Percentiles rank a stretch among this genome's conserved stretches.
These are phyloP conservation scores for Colletotrichum abscissum DNA, from an alignment of 2,329 filamentous ascomycete species.

Conservation along the genomic window DNA sequence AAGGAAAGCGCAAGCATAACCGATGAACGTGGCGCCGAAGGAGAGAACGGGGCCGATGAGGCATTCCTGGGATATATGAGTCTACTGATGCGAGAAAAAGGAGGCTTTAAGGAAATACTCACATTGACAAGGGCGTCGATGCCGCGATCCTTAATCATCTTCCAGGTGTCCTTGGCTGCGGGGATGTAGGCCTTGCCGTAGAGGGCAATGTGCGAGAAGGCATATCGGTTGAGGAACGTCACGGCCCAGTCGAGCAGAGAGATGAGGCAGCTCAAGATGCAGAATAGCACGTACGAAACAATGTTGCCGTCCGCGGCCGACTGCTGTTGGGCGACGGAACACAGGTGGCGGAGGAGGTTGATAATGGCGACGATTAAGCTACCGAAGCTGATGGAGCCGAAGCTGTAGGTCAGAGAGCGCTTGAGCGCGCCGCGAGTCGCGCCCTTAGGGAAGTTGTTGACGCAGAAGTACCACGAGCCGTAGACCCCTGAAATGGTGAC, in stretches of 20 bases:
- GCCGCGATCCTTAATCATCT: conserved; percentile 90
- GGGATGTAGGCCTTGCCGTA: conserved; percentile 91
- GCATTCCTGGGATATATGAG: conserved; percentile 66
- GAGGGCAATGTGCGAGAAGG: conserved; percentile 91
- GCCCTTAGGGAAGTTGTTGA: conserved; percentile 76
- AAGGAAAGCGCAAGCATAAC: conserved; percentile 82
- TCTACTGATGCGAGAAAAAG: too few species aligned
- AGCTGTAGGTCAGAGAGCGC: conserved; percentile 88
- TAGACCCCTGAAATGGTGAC: conserved; percentile 89
- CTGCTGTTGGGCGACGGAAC: conserved; percentile 77
- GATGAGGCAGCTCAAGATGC: conserved; percentile 81
- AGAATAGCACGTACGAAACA: conserved; percentile 74
- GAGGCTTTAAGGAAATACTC: conserved; percentile 33
- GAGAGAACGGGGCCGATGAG: conserved; percentile 80
- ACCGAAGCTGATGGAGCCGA: conserved; percentile 89
- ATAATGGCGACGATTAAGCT: conserved; percentile 89
- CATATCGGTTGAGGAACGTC: conserved; percentile 90
- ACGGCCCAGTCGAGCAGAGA: conserved; percentile 85
- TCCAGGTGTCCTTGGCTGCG: conserved; percentile 91
- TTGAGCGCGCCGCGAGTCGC: conserved; percentile 87
- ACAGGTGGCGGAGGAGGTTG: conserved; percentile 84
- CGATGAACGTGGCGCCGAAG: conserved; percentile 86
- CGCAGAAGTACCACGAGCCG: conserved; percentile 91
- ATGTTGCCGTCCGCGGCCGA: conserved; percentile 76
- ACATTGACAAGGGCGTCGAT: conserved; percentile 88